Evolutionary conservation across 1,284 basidiomycete genomes (phyloP).

Genomic region (Cystobasidiaceae sp.): DNA sequence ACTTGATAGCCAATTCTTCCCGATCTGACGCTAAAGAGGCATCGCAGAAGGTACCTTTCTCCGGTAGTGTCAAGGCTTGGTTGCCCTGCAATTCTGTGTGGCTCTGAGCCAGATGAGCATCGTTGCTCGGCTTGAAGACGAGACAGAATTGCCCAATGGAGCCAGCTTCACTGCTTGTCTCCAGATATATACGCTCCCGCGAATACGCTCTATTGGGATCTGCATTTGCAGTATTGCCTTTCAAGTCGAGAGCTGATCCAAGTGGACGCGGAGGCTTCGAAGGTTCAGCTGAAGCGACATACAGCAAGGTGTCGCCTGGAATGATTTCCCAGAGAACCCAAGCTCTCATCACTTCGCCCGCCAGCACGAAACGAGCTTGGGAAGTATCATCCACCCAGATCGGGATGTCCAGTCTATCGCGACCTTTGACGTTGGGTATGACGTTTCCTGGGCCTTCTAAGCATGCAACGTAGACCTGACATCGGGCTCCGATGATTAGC

Average conservation of each 20-base stretch:
- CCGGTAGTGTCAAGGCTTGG: too few species aligned
- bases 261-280: conserved; percentile 18
- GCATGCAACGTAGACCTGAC: conserved; percentile 26
- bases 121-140: neutral
- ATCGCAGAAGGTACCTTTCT: too few species aligned
- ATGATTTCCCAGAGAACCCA: conserved; percentile 25
- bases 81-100: neutral
- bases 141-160: conserved; percentile 21
- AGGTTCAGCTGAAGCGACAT: neutral
- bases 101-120: too few species aligned
- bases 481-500: too few species aligned
- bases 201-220: conserved; percentile 16
- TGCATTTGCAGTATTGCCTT: neutral
- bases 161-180: conserved; percentile 5
- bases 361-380: conserved; percentile 24
- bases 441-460: neutral
- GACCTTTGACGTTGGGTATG: conserved; percentile 7
- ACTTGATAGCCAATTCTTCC: too few species aligned
- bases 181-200: conserved; percentile 21
- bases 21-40: neutral
- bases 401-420: conserved; percentile 17
- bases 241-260: conserved; percentile 6
- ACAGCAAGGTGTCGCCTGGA: neutral
- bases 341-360: conserved; percentile 24
- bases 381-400: conserved; percentile 26